Percentiles rank a stretch among this genome's conserved stretches.
phyloP scores from a whole-genome alignment of 768 basidiomycete species.

The Tylopilus sp. region DNA sequence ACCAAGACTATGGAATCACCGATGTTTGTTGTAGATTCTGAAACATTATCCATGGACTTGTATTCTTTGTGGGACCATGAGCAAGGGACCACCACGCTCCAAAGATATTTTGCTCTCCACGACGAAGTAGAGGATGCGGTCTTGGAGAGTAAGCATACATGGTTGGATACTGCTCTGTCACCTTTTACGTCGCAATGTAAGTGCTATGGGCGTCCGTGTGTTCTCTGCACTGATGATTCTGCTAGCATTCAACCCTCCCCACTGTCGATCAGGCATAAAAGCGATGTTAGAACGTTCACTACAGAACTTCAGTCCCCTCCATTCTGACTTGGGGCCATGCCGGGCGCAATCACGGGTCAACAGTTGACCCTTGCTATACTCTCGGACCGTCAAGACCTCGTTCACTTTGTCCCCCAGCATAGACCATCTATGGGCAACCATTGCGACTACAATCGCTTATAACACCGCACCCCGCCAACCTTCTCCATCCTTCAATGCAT shows the following conservation, averaged over 20 bases:
- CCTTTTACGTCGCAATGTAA: constrained; percentile 69
- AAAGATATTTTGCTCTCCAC: constrained; percentile 65
- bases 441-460: constrained; percentile 16
- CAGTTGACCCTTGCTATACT: constrained; percentile 74
- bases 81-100: constrained; percentile 56
- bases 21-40: constrained; percentile 56
- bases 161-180: constrained; percentile 73
- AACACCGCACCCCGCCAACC: constrained; percentile 8
- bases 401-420: constrained; percentile 36
- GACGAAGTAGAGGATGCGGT: constrained; percentile 68
- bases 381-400: constrained; percentile 47
- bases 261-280: constrained; percentile 61
- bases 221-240: background rate
- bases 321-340: constrained; percentile 62
- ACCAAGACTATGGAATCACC: constrained; percentile 33
- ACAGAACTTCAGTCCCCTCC: constrained; percentile 68
- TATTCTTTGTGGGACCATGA: constrained; percentile 64
- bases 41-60: constrained; percentile 46
- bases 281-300: constrained; percentile 72
- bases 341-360: constrained; percentile 64
- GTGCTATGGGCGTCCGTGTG: constrained; percentile 23
- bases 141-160: constrained; percentile 58
- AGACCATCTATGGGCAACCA: constrained; percentile 34
- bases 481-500: constrained; percentile 26
- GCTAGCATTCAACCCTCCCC: constrained; percentile 69